Base-by-base conservation (phyloP, 2,329 filamentous ascomycete genomes). In the Xylaria sp. region DNA sequence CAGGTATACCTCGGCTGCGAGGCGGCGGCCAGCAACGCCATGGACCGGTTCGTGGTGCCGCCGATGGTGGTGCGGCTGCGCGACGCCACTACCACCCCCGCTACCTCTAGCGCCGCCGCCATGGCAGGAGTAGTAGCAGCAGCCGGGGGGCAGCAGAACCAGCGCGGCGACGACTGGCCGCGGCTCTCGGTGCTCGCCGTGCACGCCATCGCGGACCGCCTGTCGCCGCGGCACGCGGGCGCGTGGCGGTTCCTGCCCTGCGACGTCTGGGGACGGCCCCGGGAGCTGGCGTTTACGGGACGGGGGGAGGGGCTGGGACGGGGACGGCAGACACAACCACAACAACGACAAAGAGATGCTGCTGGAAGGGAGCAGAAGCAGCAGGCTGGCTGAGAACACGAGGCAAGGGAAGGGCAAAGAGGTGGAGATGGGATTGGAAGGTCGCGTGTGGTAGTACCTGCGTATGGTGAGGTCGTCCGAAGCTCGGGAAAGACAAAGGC, bases 191-290 rank as follows among this genome's bases (percentile, higher is more conserved):
- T 72, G n/a, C 60, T 67, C 13, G 66, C 60, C 26, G 39, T 72
- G 41, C 65, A 67, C 56, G 55, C 66, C 34, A 40, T 72, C 40
- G 68, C 63, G 26, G 63, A 71, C 59, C 54, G 64, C 39, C 52
- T 70, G 43, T 62, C 60, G 21, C 56, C 56, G 2, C 21, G 50
- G 17, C 64, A 69, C 44, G 62, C 59, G 7, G 68, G 66, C 0
- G 54, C 63, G 1, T 72, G 70, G 70, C 63, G 70, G 11, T 72
- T 74, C 46, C 55, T 70, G 44, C 66, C 67, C 1, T 72, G 69
- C 38, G 69, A 71, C 57, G 58, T 64, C 1, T 67, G 69, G 62
- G 68, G 68, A 2, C 56, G 61, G 44, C 66, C 65, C n/a, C 58
- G 64, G 59, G 65, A 68, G 44, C 50, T 72, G 50, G 59, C 53